phyloP scores from a whole-genome alignment of 2,329 filamentous ascomycete species.

The Aspergillus sp. region DNA sequence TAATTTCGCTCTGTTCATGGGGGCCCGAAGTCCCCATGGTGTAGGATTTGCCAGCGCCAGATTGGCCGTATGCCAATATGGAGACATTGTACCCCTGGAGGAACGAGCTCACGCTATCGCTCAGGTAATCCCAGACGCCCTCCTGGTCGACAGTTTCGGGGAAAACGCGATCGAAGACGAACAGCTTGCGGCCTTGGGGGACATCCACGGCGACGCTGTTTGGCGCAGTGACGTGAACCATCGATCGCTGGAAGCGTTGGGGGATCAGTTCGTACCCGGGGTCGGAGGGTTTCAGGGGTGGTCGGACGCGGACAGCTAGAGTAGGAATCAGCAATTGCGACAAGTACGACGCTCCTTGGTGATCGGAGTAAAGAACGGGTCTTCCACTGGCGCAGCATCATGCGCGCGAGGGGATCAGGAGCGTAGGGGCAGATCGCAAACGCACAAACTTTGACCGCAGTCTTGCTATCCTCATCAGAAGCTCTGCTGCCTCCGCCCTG shows the following conservation, averaged over 20 bases:
- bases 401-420: too few relatives aligned
- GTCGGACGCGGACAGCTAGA: slow-evolving; percentile 82
- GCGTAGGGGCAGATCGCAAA: slow-evolving; percentile 23
- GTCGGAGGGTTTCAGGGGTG: slow-evolving; percentile 70
- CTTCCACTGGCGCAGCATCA: slow-evolving; percentile 1
- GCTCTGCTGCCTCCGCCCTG: slow-evolving; percentile 65
- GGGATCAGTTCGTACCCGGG: slow-evolving; percentile 93
- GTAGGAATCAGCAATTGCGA: too few relatives aligned
- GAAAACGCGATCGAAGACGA: slow-evolving; percentile 95
- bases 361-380: slow-evolving; percentile 1
- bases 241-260: slow-evolving; percentile 85
- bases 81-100: slow-evolving; percentile 98
- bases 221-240: slow-evolving; percentile 78
- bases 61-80: slow-evolving; percentile 91
- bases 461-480: slow-evolving; percentile 82
- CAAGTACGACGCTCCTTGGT: too few relatives aligned
- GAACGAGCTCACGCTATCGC: slow-evolving; percentile 82
- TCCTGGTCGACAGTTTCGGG: slow-evolving; percentile 73
- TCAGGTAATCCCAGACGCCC: slow-evolving; percentile 87
- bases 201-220: slow-evolving; percentile 84
- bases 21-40: slow-evolving; percentile 97
- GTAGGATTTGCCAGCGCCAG: slow-evolving; percentile 93
- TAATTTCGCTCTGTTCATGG: slow-evolving; percentile 58
- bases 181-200: slow-evolving; percentile 84
- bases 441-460: slow-evolving; percentile 93